Percentiles rank a stretch among this genome's conserved stretches.
These are phyloP conservation scores for Talaromyces piceae DNA, from an alignment of 2,329 filamentous ascomycete species.

Conservation along the genomic window DNA sequence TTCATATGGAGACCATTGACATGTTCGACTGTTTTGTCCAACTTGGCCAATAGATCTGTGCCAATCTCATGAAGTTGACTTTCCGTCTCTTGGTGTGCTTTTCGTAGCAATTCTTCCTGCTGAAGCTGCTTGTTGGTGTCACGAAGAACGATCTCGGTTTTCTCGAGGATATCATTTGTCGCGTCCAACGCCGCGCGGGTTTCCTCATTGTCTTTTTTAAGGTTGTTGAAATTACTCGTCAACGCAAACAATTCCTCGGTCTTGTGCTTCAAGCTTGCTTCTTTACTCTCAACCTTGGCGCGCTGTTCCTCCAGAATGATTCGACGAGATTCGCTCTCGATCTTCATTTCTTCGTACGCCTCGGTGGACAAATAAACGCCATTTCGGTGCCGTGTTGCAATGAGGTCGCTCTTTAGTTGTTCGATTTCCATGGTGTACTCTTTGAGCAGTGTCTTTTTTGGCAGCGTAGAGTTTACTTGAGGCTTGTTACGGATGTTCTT, in stretches of 20 bases:
- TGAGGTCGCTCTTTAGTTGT: constrained; percentile 86
- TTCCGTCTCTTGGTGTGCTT: constrained; percentile 82
- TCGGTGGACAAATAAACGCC: constrained; percentile 91
- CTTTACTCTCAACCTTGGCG: constrained; percentile 86
- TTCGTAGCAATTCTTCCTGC: constrained; percentile 71
- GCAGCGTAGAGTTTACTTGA: constrained; percentile 83
- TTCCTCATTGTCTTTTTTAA: constrained; percentile 84
- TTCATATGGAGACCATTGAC: constrained; percentile 79
- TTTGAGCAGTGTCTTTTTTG: constrained; percentile 82
- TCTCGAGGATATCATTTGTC: constrained; percentile 72
- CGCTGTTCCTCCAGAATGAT: constrained; percentile 89
- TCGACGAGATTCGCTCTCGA: constrained; percentile 82
- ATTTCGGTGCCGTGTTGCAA: constrained; percentile 85
- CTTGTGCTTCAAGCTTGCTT: constrained; percentile 84
- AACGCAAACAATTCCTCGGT: constrained; percentile 84
- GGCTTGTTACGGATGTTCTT: constrained; percentile 99
- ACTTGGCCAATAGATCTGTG: constrained; percentile 65
- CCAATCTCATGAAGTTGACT: constrained; percentile 66
- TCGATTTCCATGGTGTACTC: constrained; percentile 93
- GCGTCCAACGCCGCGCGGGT: constrained; percentile 66
- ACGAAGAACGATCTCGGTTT: constrained; percentile 76
- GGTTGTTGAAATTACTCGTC: constrained; percentile 74
- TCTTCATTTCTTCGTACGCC: constrained; percentile 81
- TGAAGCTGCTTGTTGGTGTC: constrained; percentile 68
- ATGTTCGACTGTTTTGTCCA: constrained; percentile 71